phyloP scores from a whole-genome alignment of 1,284 basidiomycete species.

The Rhodotorula sp. region DNA sequence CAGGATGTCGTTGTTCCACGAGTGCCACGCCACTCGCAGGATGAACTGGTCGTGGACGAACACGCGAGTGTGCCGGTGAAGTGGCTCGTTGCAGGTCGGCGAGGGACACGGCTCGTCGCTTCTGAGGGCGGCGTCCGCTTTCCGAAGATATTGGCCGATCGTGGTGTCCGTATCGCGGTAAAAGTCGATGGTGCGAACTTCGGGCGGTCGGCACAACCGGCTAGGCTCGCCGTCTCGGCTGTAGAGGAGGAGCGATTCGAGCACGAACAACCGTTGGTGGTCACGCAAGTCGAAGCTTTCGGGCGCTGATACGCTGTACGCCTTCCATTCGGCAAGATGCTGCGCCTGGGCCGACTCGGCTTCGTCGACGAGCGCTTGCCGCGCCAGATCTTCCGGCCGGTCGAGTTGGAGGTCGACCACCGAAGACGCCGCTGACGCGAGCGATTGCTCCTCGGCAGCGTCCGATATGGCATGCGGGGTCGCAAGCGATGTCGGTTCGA shows the following conservation, averaged over 20 bases:
- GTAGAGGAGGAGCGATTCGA: constrained; percentile 67
- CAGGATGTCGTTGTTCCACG: constrained; percentile 6
- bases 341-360: constrained; percentile 78
- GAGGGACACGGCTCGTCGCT: constrained; percentile 68
- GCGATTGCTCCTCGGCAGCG: not conserved
- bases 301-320: constrained; percentile 77
- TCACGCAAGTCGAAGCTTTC: constrained; percentile 82
- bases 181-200: constrained; percentile 73
- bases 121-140: constrained; percentile 70
- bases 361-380: constrained; percentile 66
- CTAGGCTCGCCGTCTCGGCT: constrained; percentile 8
- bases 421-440: not conserved
- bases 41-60: constrained; percentile 76
- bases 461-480: not conserved
- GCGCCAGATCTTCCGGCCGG: constrained; percentile 57
- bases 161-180: constrained; percentile 92
- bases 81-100: constrained; percentile 77
- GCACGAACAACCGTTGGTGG: constrained; percentile 81
- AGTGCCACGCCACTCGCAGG: constrained; percentile 12
- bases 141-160: constrained; percentile 77
- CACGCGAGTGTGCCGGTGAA: constrained; percentile 80
- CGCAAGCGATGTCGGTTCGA: too few species aligned
- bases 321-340: constrained; percentile 84
- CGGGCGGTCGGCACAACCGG: constrained; percentile 51
- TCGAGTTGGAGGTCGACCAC: constrained; percentile 21